Percentiles rank a stretch among this genome's conserved stretches.
Evolutionary conservation across 768 basidiomycete species (phyloP).

Genomic region (Podaxis carcinomalis): DNA sequence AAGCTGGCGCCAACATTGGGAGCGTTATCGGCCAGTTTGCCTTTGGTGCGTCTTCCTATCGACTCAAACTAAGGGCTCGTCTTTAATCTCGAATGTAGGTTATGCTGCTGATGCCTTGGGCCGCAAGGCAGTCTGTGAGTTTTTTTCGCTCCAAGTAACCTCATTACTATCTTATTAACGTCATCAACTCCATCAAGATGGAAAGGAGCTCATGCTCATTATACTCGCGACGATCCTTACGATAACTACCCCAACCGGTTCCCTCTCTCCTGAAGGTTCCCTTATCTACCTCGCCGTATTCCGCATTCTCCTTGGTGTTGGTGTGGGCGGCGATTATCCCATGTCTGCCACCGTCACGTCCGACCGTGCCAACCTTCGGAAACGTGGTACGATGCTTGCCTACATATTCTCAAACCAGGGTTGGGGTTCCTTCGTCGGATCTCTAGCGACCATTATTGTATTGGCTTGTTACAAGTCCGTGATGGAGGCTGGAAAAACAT

Average conservation of each 20-base stretch:
- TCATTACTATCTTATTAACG: neutral
- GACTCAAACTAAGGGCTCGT: neutral
- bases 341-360: conserved; percentile 69
- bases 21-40: conserved; percentile 66
- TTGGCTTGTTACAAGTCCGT: conserved; percentile 57
- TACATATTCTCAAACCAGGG: conserved; percentile 79
- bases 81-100: conserved; percentile 28
- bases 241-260: conserved; percentile 61
- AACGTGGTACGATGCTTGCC: conserved; percentile 67
- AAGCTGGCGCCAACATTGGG: conserved; percentile 69
- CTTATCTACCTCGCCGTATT: conserved; percentile 65
- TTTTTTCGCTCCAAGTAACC: neutral
- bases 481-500: conserved; percentile 56
- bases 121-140: conserved; percentile 60
- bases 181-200: conserved; percentile 36
- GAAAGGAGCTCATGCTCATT: conserved; percentile 78
- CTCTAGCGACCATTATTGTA: conserved; percentile 59
- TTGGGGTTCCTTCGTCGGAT: conserved; percentile 69
- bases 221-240: conserved; percentile 73
- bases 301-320: conserved; percentile 72
- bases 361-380: conserved; percentile 58
- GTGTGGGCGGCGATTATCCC: conserved; percentile 78
- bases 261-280: conserved; percentile 42
- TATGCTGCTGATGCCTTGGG: conserved; percentile 65
- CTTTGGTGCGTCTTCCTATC: conserved; percentile 38